These are phyloP conservation scores for Closterium sp. DNA, from an alignment of 139 green algal genomes.

Conservation along the genomic window DNA sequence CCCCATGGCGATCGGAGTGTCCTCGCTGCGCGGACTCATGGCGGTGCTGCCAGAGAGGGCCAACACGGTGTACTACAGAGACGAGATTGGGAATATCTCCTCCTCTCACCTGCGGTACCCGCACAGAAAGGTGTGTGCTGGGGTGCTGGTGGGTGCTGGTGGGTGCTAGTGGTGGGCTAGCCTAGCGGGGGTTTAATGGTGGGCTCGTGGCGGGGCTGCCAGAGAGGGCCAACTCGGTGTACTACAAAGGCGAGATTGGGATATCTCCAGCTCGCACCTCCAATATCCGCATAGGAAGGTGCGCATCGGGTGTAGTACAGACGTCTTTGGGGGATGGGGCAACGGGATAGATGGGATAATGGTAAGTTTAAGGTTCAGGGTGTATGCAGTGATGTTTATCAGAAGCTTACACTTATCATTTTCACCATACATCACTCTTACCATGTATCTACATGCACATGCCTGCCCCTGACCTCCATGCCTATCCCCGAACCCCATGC, in stretches of 20 bases:
- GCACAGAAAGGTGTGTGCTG: background rate
- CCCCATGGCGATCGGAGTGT: conserved; percentile 8
- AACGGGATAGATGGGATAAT: too few species aligned
- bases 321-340: too few species aligned
- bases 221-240: conserved; percentile 36
- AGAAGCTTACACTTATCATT: too few species aligned
- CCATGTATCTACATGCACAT: background rate
- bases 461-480: background rate
- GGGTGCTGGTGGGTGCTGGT: background rate
- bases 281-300: background rate
- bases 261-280: conserved; percentile 58
- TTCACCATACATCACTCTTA: background rate
- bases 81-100: conserved; percentile 89
- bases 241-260: too few species aligned
- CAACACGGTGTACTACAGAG: conserved; percentile 74
- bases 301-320: too few species aligned
- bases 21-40: conserved; percentile 47
- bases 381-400: too few species aligned
- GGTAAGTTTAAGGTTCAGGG: too few species aligned
- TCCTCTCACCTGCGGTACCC: conserved; percentile 56
- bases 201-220: conserved; percentile 68
- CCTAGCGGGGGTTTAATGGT: conserved; percentile 30
- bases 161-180: background rate
- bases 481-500: background rate
- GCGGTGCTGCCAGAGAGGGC: conserved; percentile 63